Evolutionary conservation across 768 basidiomycete species (phyloP).

Genomic region (Neoboletus brunneissimus): DNA sequence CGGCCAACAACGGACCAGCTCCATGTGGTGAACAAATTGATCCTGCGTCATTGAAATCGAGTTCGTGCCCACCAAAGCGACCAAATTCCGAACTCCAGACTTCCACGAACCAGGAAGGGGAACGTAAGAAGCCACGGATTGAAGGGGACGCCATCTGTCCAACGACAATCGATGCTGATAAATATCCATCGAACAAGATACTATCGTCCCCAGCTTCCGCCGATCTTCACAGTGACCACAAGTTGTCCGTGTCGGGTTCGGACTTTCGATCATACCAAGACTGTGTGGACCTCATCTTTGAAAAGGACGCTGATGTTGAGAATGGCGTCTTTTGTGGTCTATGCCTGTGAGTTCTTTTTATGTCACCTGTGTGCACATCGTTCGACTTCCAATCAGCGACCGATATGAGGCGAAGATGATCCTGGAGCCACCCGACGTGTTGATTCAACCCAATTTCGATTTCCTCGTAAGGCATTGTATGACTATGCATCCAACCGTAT

Average conservation of each 20-base stretch:
- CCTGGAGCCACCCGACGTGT: constrained; percentile 29
- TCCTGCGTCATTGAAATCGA: not conserved
- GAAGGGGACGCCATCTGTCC: constrained; percentile 4
- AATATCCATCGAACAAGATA: not conserved
- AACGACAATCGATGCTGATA: not conserved
- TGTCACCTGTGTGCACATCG: not conserved
- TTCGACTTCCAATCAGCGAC: constrained; percentile 16
- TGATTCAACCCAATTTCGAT: constrained; percentile 34
- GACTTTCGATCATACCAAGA: constrained; percentile 41
- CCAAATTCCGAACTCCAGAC: constrained; percentile 10
- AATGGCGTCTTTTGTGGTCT: constrained; percentile 41
- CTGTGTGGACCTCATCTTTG: constrained; percentile 39
- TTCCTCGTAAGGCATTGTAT: constrained; percentile 48
- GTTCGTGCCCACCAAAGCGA: constrained; percentile 16
- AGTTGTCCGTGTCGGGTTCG: not conserved
- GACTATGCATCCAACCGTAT: constrained; percentile 46
- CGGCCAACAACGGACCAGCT: not conserved
- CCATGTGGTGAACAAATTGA: not conserved
- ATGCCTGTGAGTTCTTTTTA: constrained; percentile 46
- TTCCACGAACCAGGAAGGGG: constrained; percentile 7
- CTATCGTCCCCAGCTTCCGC: not conserved
- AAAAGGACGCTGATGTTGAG: constrained; percentile 30
- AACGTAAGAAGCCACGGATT: constrained; percentile 20
- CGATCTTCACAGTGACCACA: not conserved
- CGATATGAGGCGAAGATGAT: constrained; percentile 28